Evolutionary conservation across 139 green algal genomes (phyloP).

Genomic region (Coelastrella sp.): DNA sequence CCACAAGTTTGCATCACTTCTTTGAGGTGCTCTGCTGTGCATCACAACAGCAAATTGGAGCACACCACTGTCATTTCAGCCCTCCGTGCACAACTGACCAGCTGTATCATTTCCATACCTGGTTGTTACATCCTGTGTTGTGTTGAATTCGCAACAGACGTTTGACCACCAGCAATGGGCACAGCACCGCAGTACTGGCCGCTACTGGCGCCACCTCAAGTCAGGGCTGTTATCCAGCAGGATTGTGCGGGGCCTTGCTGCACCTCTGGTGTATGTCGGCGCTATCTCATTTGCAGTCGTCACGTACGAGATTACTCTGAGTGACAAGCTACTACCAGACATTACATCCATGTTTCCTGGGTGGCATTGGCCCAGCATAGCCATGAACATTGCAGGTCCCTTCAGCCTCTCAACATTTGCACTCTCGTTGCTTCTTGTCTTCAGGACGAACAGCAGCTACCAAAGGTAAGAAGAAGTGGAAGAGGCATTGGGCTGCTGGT

Average conservation of each 20-base stretch:
- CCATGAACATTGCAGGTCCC: not conserved
- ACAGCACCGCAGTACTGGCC: not conserved
- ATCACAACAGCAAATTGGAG: too few species aligned
- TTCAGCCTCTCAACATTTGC: slow-evolving; percentile 25
- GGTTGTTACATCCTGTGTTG: not conserved
- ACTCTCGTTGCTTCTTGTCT: slow-evolving; percentile 72
- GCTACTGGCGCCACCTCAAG: slow-evolving; percentile 23
- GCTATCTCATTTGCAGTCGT: not conserved
- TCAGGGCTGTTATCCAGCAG: slow-evolving; percentile 4
- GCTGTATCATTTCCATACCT: not conserved
- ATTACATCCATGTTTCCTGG: too few species aligned
- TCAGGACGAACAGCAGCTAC: slow-evolving; percentile 60
- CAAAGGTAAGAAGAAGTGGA: slow-evolving; percentile 16
- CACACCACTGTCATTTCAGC: too few species aligned
- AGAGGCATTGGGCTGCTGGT: too few species aligned
- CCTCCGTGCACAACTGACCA: too few species aligned
- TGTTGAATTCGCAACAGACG: not conserved
- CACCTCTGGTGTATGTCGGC: slow-evolving; percentile 1
- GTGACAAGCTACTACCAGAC: not conserved
- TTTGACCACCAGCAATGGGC: slow-evolving; percentile 12
- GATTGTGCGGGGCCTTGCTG: not conserved
- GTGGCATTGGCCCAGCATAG: not conserved
- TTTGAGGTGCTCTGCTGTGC: too few species aligned
- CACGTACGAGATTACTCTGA: not conserved
- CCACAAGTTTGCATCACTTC: too few species aligned